These are phyloP conservation scores for Priceomyces castillae DNA, from an alignment of 805 yeast species.

Conservation along the genomic window DNA sequence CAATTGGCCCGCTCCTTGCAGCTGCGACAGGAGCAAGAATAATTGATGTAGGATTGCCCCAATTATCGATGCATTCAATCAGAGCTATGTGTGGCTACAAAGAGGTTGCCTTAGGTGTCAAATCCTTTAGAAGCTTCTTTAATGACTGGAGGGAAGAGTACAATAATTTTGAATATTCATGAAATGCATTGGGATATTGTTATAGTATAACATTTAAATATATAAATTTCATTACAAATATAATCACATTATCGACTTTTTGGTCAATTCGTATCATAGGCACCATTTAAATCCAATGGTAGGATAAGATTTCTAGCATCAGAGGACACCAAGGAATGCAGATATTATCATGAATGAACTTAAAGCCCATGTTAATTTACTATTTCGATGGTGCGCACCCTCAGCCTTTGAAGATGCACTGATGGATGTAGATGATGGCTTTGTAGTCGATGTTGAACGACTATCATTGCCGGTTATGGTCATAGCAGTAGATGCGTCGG, in stretches of 20 bases:
- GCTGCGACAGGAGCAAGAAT: conserved; percentile 44
- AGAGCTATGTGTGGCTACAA: conserved; percentile 37
- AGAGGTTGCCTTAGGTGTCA: conserved; percentile 38
- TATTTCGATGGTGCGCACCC: neutral
- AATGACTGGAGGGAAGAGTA: conserved; percentile 23
- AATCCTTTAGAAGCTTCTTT: conserved; percentile 31
- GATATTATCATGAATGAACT: conserved; percentile 4
- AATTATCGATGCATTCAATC: conserved; percentile 72
- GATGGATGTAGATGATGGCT: neutral
- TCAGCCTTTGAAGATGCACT: conserved; percentile 3
- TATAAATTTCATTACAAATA: neutral
- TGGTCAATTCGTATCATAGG: neutral
- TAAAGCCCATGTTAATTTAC: conserved; percentile 5
- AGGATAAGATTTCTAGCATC: neutral
- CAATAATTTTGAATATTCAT: conserved; percentile 1
- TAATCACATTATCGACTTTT: neutral
- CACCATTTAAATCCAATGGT: neutral
- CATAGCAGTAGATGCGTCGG: neutral
- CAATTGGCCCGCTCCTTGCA: conserved; percentile 42
- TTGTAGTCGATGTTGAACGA: conserved; percentile 1
- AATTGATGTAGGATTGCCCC: conserved; percentile 79
- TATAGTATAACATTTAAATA: neutral
- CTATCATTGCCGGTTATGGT: neutral
- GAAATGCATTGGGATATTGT: neutral
- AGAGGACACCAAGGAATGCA: conserved; percentile 4